phyloP scores from a whole-genome alignment of 768 basidiomycete species.

The Termitomyces sp. region DNA sequence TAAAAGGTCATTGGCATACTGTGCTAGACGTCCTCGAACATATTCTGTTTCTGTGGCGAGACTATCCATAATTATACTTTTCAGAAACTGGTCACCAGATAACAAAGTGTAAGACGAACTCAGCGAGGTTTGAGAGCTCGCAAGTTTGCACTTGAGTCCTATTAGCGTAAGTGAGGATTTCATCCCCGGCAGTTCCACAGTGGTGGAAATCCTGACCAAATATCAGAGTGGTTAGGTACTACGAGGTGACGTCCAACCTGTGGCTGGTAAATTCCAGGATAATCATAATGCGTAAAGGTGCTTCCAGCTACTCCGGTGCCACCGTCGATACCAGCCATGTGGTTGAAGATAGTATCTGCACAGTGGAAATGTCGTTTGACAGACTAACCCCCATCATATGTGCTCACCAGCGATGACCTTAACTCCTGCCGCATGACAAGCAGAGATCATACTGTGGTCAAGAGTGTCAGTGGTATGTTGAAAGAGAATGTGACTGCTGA shows the following conservation, averaged over 20 bases:
- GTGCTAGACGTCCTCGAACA: slow-evolving; percentile 49
- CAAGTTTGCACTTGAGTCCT: slow-evolving; percentile 54
- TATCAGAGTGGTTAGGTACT: background rate
- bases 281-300: slow-evolving; percentile 48
- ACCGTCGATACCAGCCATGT: slow-evolving; percentile 50
- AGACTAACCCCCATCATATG: background rate
- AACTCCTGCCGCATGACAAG: slow-evolving; percentile 53
- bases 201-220: slow-evolving; percentile 51
- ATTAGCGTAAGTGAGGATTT: slow-evolving; percentile 52
- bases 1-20: slow-evolving; percentile 55
- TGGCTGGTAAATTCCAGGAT: slow-evolving; percentile 43
- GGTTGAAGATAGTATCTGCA: slow-evolving; percentile 57
- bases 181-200: slow-evolving; percentile 49
- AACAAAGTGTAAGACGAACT: slow-evolving; percentile 26
- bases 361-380: background rate
- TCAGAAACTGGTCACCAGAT: background rate
- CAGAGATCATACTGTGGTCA: slow-evolving; percentile 35
- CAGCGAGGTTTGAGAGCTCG: slow-evolving; percentile 45
- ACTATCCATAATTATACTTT: slow-evolving; percentile 22
- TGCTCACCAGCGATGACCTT: slow-evolving; percentile 47
- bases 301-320: slow-evolving; percentile 48
- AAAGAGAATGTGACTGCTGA: slow-evolving; percentile 2
- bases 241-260: slow-evolving; percentile 35
- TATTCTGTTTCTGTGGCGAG: slow-evolving; percentile 59
- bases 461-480: background rate